Evolutionary conservation across 768 basidiomycete species (phyloP), one percentile per base, ranked within the genome.

Genomic region (Lactarius vividus): DNA sequence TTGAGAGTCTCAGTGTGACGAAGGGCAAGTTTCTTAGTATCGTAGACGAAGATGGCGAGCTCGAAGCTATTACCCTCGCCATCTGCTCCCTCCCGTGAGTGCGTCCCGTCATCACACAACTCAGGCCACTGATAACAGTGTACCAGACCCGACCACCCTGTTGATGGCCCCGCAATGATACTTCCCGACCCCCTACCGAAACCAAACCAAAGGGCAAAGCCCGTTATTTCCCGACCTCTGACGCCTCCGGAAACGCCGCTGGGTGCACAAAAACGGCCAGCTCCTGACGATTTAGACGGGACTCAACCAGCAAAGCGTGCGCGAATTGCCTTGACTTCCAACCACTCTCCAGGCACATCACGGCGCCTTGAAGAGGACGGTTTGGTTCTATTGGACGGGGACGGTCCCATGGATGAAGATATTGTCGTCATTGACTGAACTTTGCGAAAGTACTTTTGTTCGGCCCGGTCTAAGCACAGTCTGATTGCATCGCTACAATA

Each of bases 11-110:
- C 62, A 89, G 85, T 56, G 86, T 96, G 37, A 85, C 83, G 0
- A 78, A 88, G 62, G 94, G 96, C 49, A 95, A 88, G 77, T 96
- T 97, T 78, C 73, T 98, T 72, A 86, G 87, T 5, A 89, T 98
- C 39, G 88, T 88, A 4, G 95, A 98, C 74, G 95, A 97, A 71
- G 92, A 96, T 35, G 91, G 85, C 6, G 87, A 86, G 64, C 83
- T 80, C 75, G 85, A 81, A 11, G 92, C 89, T 2, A 83, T 96
- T 33, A 82, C 86, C 8, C 80, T 96, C 20, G 89, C 84, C 0
- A 72, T 96, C 49, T 84, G 86, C 57, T 76, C 78, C 29, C 79
- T 92, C 62, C 88, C 92, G 92, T 94, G 71, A 74, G 92, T 85
- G 35, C 37, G 23, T 61, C 15, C 26, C 23, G 18, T 18, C 29